phyloP scores from a whole-genome alignment of 2,329 filamentous ascomycete species.

The Xylariaceae sp. region DNA sequence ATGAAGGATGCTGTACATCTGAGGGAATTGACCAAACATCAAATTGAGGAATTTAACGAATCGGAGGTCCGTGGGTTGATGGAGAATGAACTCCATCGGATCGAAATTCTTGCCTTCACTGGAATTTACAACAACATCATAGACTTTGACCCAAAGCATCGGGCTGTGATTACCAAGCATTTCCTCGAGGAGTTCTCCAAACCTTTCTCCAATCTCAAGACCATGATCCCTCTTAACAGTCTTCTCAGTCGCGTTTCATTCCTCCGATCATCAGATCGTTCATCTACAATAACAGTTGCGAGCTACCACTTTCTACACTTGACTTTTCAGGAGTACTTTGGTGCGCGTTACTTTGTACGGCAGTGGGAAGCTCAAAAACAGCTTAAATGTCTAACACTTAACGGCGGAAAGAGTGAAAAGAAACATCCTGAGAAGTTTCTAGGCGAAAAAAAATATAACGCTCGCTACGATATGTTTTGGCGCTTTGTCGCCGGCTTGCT shows the following conservation, averaged over 20 bases:
- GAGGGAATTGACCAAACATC: slow-evolving; percentile 19
- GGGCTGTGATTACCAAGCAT: too few species aligned
- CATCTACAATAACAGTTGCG: slow-evolving; percentile 18
- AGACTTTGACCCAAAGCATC: too few species aligned
- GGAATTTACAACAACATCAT: slow-evolving; percentile 44
- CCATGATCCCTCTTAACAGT: neutral
- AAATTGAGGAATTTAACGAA: slow-evolving; percentile 12
- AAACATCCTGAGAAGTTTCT: slow-evolving; percentile 38
- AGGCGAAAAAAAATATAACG: slow-evolving; percentile 46
- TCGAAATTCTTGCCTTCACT: slow-evolving; percentile 45
- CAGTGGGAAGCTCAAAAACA: slow-evolving; percentile 36
- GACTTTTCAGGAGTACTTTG: slow-evolving; percentile 52
- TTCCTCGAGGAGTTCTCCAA: too few species aligned
- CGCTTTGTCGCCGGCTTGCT: slow-evolving; percentile 51
- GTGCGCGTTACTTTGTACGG: slow-evolving; percentile 47
- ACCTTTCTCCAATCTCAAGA: too few species aligned
- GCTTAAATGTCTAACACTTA: slow-evolving; percentile 29
- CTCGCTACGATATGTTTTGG: slow-evolving; percentile 50
- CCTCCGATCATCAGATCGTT: slow-evolving; percentile 42
- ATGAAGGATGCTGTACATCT: slow-evolving; percentile 46
- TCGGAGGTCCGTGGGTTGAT: too few species aligned
- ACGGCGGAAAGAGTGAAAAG: neutral
- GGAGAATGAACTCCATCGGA: slow-evolving; percentile 32
- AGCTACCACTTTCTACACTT: slow-evolving; percentile 51
- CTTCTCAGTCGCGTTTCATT: slow-evolving; percentile 42